A percentile compares a stretch with the other conserved stretches of the same genome.
These are phyloP conservation scores for Harrya chromipes DNA, from an alignment of 768 basidiomycete genomes.

Conservation along the genomic window DNA sequence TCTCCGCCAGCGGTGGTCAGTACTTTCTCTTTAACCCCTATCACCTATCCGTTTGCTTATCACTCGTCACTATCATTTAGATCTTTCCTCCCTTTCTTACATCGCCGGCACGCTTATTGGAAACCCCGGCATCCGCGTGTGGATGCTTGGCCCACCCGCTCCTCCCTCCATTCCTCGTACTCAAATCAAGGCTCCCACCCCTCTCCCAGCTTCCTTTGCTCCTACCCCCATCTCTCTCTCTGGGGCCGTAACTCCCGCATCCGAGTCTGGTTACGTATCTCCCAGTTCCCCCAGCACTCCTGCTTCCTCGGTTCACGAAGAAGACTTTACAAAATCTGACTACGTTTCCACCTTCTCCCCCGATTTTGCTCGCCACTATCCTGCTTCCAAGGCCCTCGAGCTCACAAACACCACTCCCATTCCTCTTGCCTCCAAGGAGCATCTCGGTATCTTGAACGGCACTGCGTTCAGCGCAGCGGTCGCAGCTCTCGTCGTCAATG, in stretches of 20 bases:
- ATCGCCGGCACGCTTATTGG: constrained; percentile 79
- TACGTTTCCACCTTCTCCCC: neutral
- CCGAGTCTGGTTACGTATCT: constrained; percentile 37
- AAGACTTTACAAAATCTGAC: constrained; percentile 15
- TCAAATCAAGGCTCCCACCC: constrained; percentile 15
- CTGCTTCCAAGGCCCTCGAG: constrained; percentile 49
- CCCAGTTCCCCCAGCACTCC: constrained; percentile 43
- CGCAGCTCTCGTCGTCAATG: constrained; percentile 69
- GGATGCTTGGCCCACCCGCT: constrained; percentile 38
- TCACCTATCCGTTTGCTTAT: constrained; percentile 3
- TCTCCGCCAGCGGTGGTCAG: constrained; percentile 79
- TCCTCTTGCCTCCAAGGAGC: constrained; percentile 69
- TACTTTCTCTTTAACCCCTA: neutral
- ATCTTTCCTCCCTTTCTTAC: constrained; percentile 78
- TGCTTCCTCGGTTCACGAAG: constrained; percentile 25
- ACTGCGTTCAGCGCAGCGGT: constrained; percentile 82
- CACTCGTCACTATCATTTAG: constrained; percentile 30
- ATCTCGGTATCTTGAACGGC: constrained; percentile 79
- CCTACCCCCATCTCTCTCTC: constrained; percentile 3
- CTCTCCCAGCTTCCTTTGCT: constrained; percentile 3
- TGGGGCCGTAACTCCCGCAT: constrained; percentile 16
- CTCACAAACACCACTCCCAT: constrained; percentile 63
- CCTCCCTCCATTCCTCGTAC: constrained; percentile 1
- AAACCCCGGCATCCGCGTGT: constrained; percentile 76
- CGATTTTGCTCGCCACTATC: constrained; percentile 4